Evolutionary conservation across 208 protist genomes (phyloP).

Genomic region (Leptomonas pyrrhocoris): DNA sequence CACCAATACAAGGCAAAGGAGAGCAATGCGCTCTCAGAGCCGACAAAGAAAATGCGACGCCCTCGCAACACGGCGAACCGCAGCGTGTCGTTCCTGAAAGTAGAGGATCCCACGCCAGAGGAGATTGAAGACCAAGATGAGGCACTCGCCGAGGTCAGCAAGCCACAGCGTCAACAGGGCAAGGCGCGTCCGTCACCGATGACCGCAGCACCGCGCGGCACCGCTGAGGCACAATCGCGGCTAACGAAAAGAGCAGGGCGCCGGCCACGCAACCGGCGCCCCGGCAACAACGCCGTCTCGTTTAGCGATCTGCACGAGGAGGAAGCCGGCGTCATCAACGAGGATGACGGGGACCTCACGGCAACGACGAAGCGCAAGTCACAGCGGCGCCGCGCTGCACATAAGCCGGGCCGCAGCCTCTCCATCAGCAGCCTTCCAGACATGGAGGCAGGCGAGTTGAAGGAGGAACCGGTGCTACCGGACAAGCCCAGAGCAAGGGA

Average conservation of each 20-base stretch:
- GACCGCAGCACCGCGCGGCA: constrained; percentile 2
- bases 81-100: constrained; percentile 41
- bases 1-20: constrained; percentile 33
- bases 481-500: constrained; percentile 3
- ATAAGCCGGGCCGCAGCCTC: constrained; percentile 20
- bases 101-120: constrained; percentile 26
- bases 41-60: constrained; percentile 31
- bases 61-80: constrained; percentile 11
- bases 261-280: constrained; percentile 17
- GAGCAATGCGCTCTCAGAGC: constrained; percentile 37
- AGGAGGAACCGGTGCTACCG: constrained; percentile 21
- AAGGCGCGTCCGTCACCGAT: not conserved
- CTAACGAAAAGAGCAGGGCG: constrained; percentile 17
- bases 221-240: constrained; percentile 14
- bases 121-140: constrained; percentile 40
- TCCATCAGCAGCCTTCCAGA: constrained; percentile 35
- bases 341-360: constrained; percentile 11
- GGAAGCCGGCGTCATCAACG: constrained; percentile 25
- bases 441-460: constrained; percentile 25
- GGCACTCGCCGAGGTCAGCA: constrained; percentile 8
- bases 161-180: constrained; percentile 7
- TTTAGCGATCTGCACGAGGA: constrained; percentile 29
- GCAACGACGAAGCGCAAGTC: constrained; percentile 12
- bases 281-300: constrained; percentile 29
- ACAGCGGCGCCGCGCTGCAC: constrained; percentile 14